A percentile compares a stretch with the other conserved stretches of the same genome.
Conservation (phyloP, 169 alveolate genomes). For the Cryptosporidium canis region DNA sequence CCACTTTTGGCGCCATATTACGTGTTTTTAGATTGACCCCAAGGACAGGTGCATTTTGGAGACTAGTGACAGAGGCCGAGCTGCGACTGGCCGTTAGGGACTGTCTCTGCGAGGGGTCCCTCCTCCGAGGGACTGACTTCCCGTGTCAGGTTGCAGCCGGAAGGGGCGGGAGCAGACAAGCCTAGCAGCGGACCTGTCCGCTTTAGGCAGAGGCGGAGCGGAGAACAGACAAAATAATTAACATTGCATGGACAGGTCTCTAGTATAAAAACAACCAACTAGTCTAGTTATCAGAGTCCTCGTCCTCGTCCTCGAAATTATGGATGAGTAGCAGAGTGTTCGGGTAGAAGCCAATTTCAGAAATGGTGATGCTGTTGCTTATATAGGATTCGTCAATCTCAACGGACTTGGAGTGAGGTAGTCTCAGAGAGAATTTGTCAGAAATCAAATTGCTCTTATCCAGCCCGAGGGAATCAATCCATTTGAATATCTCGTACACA, state of each 20-base stretch:
- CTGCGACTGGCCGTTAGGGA: no score
- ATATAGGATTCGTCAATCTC: constrained; percentile 33
- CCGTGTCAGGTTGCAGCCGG: no score
- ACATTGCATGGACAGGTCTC: no score
- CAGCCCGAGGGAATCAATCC: constrained; percentile 62
- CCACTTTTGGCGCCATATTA: neutral
- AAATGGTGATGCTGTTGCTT: neutral
- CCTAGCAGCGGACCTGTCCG: no score
- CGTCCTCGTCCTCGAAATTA: constrained; percentile 46
- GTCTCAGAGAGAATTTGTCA: constrained; percentile 31
- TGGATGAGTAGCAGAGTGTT: constrained; percentile 35
- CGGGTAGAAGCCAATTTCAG: constrained; percentile 48
- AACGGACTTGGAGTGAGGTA: constrained; percentile 42
- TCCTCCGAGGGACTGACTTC: no score
- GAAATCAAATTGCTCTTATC: constrained; percentile 21
- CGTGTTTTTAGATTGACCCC: neutral
- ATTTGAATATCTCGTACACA: constrained; percentile 42
- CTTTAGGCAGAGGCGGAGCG: neutral
- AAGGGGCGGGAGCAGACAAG: no score
- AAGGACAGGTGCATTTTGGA: no score
- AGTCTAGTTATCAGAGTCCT: constrained; percentile 5
- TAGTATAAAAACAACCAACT: neutral
- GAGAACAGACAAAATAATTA: no score
- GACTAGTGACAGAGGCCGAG: no score
- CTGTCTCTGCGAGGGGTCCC: no score